Evolutionary conservation across 805 yeast species (phyloP).

Genomic region (Yamadazyma takamatsuzukensis): DNA sequence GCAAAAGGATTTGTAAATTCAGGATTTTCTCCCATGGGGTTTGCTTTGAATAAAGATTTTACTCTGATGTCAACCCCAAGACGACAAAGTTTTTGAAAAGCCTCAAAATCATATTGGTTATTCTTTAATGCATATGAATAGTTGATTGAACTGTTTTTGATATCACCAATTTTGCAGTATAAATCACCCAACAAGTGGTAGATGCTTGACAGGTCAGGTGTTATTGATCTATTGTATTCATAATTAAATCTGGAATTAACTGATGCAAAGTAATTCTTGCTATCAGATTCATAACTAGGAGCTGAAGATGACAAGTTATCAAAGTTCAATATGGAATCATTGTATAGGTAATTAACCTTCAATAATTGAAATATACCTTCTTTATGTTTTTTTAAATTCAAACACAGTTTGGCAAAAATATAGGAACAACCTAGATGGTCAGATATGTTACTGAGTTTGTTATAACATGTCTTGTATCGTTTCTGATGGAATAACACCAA

Average conservation of each 20-base stretch:
- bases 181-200: conserved; percentile 69
- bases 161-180: conserved; percentile 54
- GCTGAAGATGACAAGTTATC: neutral
- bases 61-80: conserved; percentile 70
- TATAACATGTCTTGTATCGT: conserved; percentile 61
- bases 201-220: conserved; percentile 71
- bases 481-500: conserved; percentile 57
- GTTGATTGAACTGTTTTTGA: conserved; percentile 59
- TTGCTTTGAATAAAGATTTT: conserved; percentile 46
- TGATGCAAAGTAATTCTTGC: conserved; percentile 15
- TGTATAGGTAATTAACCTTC: conserved; percentile 27
- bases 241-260: conserved; percentile 26
- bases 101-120: conserved; percentile 85
- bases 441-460: conserved; percentile 28
- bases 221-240: conserved; percentile 33
- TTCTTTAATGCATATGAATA: conserved; percentile 65
- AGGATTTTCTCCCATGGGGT: too few species aligned
- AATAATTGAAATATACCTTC: conserved; percentile 57
- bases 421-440: conserved; percentile 73
- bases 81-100: conserved; percentile 69
- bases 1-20: conserved; percentile 5
- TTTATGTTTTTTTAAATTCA: conserved; percentile 48
- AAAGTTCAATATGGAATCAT: conserved; percentile 15
- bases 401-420: conserved; percentile 66
- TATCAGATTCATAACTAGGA: neutral